Base-by-base conservation (phyloP, 2,329 filamentous ascomycete genomes). In the Stagonosporopsis cucurbitacearum region DNA sequence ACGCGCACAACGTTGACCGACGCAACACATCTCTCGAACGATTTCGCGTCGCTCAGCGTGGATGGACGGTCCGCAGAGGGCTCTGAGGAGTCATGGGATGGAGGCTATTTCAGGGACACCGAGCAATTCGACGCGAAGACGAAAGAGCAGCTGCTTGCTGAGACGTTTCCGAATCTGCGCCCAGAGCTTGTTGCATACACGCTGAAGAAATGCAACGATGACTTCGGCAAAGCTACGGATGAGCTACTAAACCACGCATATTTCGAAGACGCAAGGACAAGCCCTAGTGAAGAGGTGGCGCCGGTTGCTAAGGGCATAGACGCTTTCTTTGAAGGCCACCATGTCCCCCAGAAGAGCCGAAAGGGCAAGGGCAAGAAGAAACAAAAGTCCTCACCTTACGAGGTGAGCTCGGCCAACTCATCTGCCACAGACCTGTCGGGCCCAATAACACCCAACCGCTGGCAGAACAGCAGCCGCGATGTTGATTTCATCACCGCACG, bases 241-340 rank as follows among this genome's bases (percentile, higher is more conserved):
- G 87, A 92, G 55, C 79, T 98, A 12, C 82, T 97, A 28, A 96
- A 90, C 62, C 81, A 91, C 13, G 86, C 90, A 19, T 92, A 88
- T 68, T 86, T 97, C 4, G 86, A 91, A 54, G 86, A 92, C 53
- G 84, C 84, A 0, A 80, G 85, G 50, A 79, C 83, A 15, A 77
- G 75, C 33, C 77, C 81, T 3, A 77, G 73, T 2, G 72, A 75
- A 42, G 77, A 75, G 30, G 39, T 28, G 4, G 74, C 78, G 17
- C 52, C 64, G 4, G 67, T 78, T 5, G 71, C 79, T 1, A 94
- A 90, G 70, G 91, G 92, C 0, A 80, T 97, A n/a, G 92, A 97
- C 54, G 92, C 85, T 0, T 96, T 96, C 70, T 86, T 85, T 20
- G 81, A 85, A 35, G 82, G 82, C 0, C 82, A 86, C 15, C 76